Evolutionary conservation across 345 rosid species (phyloP).

Genomic region (Corchorus capsularis): DNA sequence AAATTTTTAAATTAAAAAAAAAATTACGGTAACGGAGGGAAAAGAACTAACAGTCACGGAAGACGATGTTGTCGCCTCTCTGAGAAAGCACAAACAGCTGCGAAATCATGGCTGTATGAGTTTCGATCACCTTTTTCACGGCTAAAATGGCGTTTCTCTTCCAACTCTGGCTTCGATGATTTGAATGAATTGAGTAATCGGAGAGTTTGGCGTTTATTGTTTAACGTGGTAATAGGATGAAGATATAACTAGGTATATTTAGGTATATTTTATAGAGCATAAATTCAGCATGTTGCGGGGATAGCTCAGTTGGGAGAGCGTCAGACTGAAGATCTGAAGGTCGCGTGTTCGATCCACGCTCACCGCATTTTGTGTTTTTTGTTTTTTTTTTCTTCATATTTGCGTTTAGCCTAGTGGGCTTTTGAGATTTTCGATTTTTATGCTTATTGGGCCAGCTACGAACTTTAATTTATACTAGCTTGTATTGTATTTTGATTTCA

Average conservation of each 20-base stretch:
- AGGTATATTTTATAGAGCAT: no score
- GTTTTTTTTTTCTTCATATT: no score
- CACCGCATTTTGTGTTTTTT: slow-evolving; percentile 53
- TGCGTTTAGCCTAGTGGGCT: no score
- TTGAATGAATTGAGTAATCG: no score
- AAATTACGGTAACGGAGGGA: background rate
- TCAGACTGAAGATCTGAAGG: slow-evolving; percentile 91
- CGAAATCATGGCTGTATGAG: slow-evolving; percentile 42
- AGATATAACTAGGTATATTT: no score
- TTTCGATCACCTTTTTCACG: background rate
- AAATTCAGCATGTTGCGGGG: no score
- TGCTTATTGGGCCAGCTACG: no score
- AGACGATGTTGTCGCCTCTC: slow-evolving; percentile 59
- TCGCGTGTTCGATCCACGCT: slow-evolving; percentile 87
- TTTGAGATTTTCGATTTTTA: no score
- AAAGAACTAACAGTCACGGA: slow-evolving; percentile 50
- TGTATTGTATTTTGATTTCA: no score
- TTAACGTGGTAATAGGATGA: no score
- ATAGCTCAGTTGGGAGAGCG: slow-evolving; percentile 89
- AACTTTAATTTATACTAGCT: no score
- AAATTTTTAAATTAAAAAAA: background rate
- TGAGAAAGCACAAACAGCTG: slow-evolving; percentile 64
- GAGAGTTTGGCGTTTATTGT: no score
- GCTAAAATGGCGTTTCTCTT: background rate
- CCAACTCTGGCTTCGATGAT: background rate